Evolutionary conservation across 495 filamentous ascomycete genomes (phyloP).

Genomic region (Cladorrhinum samala): DNA sequence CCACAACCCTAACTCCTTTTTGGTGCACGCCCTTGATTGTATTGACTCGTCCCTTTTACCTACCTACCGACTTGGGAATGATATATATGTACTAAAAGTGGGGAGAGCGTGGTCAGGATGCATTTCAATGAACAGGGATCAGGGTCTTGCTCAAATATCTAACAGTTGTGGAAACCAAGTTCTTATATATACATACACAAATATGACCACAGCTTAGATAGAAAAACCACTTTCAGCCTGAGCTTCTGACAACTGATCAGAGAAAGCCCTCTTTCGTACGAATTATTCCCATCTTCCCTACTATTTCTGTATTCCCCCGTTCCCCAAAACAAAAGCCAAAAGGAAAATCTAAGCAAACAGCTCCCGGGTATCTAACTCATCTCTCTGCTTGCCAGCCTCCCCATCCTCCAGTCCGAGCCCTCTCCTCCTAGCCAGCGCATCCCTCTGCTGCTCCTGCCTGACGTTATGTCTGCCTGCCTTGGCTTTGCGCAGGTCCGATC

Average conservation of each 20-base stretch:
- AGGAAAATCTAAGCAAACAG: slow-evolving; percentile 61
- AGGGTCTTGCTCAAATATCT: no score
- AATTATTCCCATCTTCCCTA: background rate
- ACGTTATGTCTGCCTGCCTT: slow-evolving; percentile 71
- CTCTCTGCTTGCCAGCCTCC: slow-evolving; percentile 52
- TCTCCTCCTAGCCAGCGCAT: slow-evolving; percentile 65
- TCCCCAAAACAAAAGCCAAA: background rate
- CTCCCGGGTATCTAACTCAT: slow-evolving; percentile 71
- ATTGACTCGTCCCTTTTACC: no score
- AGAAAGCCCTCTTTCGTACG: no score
- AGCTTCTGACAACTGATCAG: slow-evolving; percentile 65
- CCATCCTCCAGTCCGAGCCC: slow-evolving; percentile 66
- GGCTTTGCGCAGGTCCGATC: slow-evolving; percentile 65
- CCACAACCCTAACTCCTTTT: no score
- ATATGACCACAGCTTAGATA: no score
- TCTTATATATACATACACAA: no score
- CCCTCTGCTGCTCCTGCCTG: slow-evolving; percentile 64
- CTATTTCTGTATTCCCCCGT: background rate
- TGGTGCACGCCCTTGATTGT: no score
- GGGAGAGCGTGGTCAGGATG: no score
- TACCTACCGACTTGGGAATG: no score
- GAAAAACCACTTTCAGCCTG: slow-evolving; percentile 60
- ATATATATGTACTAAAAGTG: no score
- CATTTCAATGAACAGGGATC: no score
- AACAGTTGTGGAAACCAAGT: no score